Percentiles rank a stretch among this genome's conserved stretches.
phyloP scores from a whole-genome alignment of 78 protist species.

The Emiliania huxleyi region DNA sequence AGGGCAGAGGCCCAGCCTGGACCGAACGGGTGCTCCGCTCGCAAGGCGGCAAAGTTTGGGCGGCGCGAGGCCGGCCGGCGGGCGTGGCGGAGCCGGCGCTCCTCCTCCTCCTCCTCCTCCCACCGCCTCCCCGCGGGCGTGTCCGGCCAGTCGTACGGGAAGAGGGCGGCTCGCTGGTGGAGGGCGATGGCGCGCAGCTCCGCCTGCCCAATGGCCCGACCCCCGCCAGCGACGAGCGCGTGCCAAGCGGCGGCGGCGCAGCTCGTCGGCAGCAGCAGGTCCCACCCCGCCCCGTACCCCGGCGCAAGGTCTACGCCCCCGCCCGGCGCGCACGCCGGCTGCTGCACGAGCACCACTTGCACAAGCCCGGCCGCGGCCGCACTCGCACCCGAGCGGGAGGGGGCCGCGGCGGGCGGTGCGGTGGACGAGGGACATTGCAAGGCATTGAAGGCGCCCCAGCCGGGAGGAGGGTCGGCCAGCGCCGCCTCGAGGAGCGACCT shows the following conservation, averaged over 20 bases:
- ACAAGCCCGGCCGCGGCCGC: too few relatives aligned
- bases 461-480: too few relatives aligned
- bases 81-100: neutral
- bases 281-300: neutral
- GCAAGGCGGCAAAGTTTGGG: neutral
- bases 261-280: neutral
- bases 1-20: neutral
- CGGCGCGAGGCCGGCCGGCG: neutral
- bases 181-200: neutral
- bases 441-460: too few relatives aligned
- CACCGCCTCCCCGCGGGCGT: neutral
- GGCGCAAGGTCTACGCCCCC: too few relatives aligned
- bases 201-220: neutral
- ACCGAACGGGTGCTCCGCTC: neutral
- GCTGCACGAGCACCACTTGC: too few relatives aligned
- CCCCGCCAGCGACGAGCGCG: neutral
- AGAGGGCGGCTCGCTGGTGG: neutral
- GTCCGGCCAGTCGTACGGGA: neutral
- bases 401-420: too few relatives aligned
- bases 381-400: too few relatives aligned
- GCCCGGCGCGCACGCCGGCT: too few relatives aligned
- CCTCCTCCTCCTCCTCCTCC: neutral
- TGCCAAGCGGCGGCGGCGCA: neutral
- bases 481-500: too few relatives aligned
- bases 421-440: too few relatives aligned